phyloP scores from a whole-genome alignment of 2,329 filamentous ascomycete genomes.

The Pseudogymnoascus sp. region DNA sequence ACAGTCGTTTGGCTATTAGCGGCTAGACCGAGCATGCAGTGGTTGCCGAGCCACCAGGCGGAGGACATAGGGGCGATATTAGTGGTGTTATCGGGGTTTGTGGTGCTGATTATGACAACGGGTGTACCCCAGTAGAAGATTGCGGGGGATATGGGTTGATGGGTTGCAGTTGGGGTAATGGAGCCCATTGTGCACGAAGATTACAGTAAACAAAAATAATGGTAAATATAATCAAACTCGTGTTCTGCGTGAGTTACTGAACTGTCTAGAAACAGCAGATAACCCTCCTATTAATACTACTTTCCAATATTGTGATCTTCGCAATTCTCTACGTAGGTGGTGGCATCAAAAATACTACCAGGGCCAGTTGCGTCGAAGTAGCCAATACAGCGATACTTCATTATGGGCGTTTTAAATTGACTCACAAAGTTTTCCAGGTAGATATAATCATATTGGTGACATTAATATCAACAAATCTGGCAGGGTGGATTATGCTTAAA shows the following conservation, averaged over 20 bases:
- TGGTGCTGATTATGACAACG: constrained; percentile 34
- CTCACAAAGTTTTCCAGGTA: not conserved
- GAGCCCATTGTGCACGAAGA: not conserved
- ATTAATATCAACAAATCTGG: not conserved
- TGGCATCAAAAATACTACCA: not conserved
- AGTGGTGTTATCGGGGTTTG: constrained; percentile 34
- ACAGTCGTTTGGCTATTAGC: constrained; percentile 32
- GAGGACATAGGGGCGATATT: constrained; percentile 40
- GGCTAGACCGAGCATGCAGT: constrained; percentile 36
- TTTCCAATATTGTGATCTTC: not conserved
- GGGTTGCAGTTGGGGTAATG: not conserved
- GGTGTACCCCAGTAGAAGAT: constrained; percentile 38
- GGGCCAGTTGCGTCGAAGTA: not conserved
- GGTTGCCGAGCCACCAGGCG: constrained; percentile 38
- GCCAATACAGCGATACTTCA: not conserved
- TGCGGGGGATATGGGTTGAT: constrained; percentile 30
- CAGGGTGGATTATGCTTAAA: not conserved
- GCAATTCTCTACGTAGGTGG: not conserved
- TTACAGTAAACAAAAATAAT: not conserved
- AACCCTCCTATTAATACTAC: not conserved
- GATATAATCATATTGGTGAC: not conserved
- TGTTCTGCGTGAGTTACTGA: not conserved
- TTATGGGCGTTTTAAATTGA: not conserved
- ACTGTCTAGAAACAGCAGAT: not conserved
- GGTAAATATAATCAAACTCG: not conserved